Evolutionary conservation across 768 basidiomycete species (phyloP), one percentile per base, ranked within the genome.

Genomic region (Boletus subparvulus): DNA sequence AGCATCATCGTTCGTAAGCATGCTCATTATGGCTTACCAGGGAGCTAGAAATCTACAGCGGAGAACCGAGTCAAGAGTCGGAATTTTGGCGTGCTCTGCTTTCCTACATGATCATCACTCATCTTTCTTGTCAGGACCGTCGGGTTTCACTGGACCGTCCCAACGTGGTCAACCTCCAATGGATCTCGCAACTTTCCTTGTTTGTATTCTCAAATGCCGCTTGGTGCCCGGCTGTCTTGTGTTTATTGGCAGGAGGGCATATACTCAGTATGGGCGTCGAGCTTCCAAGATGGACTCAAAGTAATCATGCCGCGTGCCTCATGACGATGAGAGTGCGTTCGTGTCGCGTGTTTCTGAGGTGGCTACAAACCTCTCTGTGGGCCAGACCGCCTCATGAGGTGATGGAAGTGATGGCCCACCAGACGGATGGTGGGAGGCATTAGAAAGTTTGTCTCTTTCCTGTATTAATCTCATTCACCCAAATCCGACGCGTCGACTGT

Each of bases 391-490:
- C 7, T 85, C 21, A 21, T 21, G 89, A 26, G 90, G 90, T 0
- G 83, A 87, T 60, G 90, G 90, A 1, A 86, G 88, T 58, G 86
- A 86, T 74, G 90, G 90, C 0, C 90, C 90, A 1, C 90, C 90
- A 2, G 88, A 90, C 66, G 90, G 90, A 1, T 92, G 88, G 88
- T 92, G 90, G 90, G 5, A 82, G 80, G 69, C 90, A 92, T 68
- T 90, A 8, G 83, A 79, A 40, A 55, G 65, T 51, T 24, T 16
- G 13, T 28, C 52, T 46, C 43, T 28, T 53, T 4, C 13, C 40
- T n/a, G 26, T 7, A 26, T 36, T 21, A 6, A 10, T 17, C 6
- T 16, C 28, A 11, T 40, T 30, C 43, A 49, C 37, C 24, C 52
- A 49, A 24, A 47, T 42, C 58, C 52, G 21, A 53, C 43, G 2